Conservation (phyloP, 139 green algal species). For the Ettlia oleoabundans region DNA sequence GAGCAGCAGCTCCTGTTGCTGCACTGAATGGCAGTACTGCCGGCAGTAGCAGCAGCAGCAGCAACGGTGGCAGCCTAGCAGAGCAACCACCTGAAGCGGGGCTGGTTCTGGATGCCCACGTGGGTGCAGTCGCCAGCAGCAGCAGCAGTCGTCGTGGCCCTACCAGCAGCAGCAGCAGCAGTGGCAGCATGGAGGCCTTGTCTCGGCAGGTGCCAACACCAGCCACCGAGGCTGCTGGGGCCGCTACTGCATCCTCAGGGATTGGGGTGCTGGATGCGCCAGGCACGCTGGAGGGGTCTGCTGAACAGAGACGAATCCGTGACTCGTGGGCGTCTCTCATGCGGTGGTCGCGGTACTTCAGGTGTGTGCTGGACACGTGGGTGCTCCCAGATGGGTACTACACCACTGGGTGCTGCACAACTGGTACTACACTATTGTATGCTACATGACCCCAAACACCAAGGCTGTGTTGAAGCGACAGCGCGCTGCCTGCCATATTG, state of each 20-base stretch:
- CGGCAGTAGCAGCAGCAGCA: background rate
- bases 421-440: no score
- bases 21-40: background rate
- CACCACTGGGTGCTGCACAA: no score
- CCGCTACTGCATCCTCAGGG: background rate
- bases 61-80: background rate
- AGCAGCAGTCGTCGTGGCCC: background rate
- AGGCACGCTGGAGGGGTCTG: constrained; percentile 34
- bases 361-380: background rate
- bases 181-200: background rate
- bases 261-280: background rate
- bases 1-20: background rate
- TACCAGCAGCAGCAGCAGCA: background rate
- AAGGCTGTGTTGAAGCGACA: no score
- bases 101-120: background rate
- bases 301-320: constrained; percentile 73
- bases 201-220: no score
- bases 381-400: background rate
- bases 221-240: background rate
- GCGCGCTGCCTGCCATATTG: no score
- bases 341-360: constrained; percentile 83
- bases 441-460: no score
- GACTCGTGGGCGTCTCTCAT: constrained; percentile 86
- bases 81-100: constrained; percentile 20
- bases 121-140: no score